Base-by-base conservation (phyloP, 2,329 filamentous ascomycete species). In the Xylaria hypoxylon region DNA sequence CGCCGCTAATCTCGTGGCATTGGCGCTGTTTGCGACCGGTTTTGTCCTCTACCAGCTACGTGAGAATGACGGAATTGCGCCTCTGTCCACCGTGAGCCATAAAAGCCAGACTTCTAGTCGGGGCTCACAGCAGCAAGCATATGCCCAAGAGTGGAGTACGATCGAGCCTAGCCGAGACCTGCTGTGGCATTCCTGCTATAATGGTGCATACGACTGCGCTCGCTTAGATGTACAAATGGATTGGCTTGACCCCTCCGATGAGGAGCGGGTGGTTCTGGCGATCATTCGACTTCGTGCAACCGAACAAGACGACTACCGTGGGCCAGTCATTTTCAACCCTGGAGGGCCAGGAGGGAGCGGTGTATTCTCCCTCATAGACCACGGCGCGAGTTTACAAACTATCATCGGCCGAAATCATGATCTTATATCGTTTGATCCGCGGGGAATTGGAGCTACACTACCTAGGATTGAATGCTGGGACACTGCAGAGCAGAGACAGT, bases 401-500 rank as follows among this genome's bases (percentile, higher is more conserved):
- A 79, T 86, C 26, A 79, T 84, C 0, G 84, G 84, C 31, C 68
- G 62, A 53, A 71, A 73, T 26, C 55, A 75, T 33, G 84, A 87
- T 53, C 78, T 87, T 1, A 79, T 87, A 62, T 80, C 81, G 47
- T 86, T 84, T 59, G 84, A 87, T 57, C 84, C 84, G 1, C 79
- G 85, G 24, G 85, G 85, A 22, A 79, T 87, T 26, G 84, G 84
- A 3, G 78, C 81, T 7, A 85, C 85, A 2, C 79, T 82, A 1
- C 85, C 85, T 3, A 76, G 83, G 22, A 76, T 85, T 15, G 83
- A 86, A 56, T 87, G 85, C 71, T 87, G 84, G 82, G 77, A 77
- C 5, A 79, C 77, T 0, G 71, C 75, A 1, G 80, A 82, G 71
- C 80, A 81, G 67, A 73, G 80, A 11, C 76, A 77, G 31, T 70